phyloP scores from a whole-genome alignment of 1,139 yeast genomes.

The Yamadazyma dendronema region DNA sequence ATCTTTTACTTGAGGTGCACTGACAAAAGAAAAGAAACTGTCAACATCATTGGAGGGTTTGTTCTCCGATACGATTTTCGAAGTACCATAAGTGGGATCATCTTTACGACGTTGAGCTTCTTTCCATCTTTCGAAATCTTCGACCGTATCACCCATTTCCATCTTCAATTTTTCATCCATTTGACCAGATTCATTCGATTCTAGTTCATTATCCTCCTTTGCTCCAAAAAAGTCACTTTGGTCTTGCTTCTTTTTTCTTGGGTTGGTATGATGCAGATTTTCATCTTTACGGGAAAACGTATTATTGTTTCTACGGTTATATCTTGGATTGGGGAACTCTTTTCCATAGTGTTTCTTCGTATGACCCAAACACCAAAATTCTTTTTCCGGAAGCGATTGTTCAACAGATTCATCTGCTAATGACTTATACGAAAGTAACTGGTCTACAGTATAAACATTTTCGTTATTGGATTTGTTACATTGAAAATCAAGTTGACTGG shows the following conservation, averaged over 20 bases:
- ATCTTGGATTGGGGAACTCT: constrained; percentile 6
- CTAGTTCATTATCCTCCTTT: constrained; percentile 43
- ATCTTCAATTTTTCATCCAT: constrained; percentile 32
- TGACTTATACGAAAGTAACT: constrained; percentile 30
- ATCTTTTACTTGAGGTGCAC: constrained; percentile 22
- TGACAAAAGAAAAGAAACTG: constrained; percentile 49
- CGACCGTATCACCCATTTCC: constrained; percentile 57
- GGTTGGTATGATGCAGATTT: constrained; percentile 3
- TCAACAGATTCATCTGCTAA: constrained; percentile 34
- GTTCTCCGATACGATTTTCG: constrained; percentile 7
- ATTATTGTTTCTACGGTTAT: constrained; percentile 4
- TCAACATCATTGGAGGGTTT: constrained; percentile 47
- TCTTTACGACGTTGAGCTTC: constrained; percentile 42
- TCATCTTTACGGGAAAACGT: constrained; percentile 6
- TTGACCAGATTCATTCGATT: constrained; percentile 46
- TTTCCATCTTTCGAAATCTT: constrained; percentile 74
- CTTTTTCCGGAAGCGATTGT: constrained; percentile 36
- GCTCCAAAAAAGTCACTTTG: constrained; percentile 31
- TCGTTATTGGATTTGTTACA: constrained; percentile 15
- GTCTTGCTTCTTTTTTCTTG: constrained; percentile 11
- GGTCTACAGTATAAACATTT: constrained; percentile 37
- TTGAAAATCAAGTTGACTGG: constrained; percentile 12
- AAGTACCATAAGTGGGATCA: constrained; percentile 16
- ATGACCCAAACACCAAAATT: constrained; percentile 38
- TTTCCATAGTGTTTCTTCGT: constrained; percentile 10